Percentiles rank a stretch among this genome's conserved stretches.
These are phyloP conservation scores for Leishmania mexicana DNA, from an alignment of 208 protist species.

Conservation along the genomic window DNA sequence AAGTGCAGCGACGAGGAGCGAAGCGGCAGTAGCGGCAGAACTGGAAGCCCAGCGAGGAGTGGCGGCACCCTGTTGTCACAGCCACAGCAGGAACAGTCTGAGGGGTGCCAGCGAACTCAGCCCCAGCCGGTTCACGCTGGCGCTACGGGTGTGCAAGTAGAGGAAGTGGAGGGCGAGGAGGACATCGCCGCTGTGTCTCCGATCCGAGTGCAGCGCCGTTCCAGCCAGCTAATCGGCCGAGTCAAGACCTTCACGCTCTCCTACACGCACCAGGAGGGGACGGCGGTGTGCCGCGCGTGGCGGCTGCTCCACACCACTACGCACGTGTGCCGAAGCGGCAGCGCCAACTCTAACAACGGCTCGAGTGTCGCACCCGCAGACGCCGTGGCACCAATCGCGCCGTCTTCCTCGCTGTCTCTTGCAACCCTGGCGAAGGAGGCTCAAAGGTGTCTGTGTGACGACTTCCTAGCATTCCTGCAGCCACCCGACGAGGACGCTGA, in stretches of 20 bases:
- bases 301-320: conserved; percentile 47
- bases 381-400: neutral
- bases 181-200: conserved; percentile 13
- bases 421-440: conserved; percentile 40
- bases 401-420: neutral
- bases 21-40: neutral
- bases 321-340: conserved; percentile 1
- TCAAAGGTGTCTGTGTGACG: conserved; percentile 45
- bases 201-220: conserved; percentile 28
- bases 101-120: neutral
- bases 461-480: conserved; percentile 67
- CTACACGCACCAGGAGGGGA: conserved; percentile 68
- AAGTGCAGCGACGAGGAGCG: neutral
- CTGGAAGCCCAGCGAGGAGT: neutral
- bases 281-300: conserved; percentile 77
- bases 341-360: neutral
- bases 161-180: neutral
- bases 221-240: conserved; percentile 29
- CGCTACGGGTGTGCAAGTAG: neutral
- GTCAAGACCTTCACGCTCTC: conserved; percentile 73
- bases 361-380: neutral
- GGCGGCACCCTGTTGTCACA: neutral
- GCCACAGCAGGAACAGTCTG: neutral
- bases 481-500: conserved; percentile 39
- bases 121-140: neutral